Evolutionary conservation across 1,139 yeast genomes (phyloP).

Genomic region (Nematodospora anomalae): DNA sequence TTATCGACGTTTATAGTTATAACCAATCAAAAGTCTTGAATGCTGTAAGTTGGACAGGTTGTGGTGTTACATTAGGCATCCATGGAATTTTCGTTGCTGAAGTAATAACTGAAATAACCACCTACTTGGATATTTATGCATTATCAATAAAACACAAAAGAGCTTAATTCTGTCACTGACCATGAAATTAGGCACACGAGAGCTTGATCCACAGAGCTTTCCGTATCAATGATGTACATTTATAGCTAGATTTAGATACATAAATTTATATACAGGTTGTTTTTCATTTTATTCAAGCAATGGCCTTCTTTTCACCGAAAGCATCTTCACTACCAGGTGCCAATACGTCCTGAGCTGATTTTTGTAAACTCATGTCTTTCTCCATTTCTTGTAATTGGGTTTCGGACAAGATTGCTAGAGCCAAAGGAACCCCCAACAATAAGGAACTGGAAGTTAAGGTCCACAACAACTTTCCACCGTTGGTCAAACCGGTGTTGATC

Average conservation of each 20-base stretch:
- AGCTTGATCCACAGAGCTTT: too few species aligned
- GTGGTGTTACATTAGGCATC: conserved; percentile 74
- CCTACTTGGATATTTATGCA: conserved; percentile 82
- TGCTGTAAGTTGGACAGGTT: conserved; percentile 65
- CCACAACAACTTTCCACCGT: conserved; percentile 82
- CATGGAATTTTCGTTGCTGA: conserved; percentile 81
- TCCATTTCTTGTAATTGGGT: conserved; percentile 94
- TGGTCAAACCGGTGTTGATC: conserved; percentile 48
- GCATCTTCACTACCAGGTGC: conserved; percentile 73
- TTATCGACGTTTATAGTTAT: conserved; percentile 40
- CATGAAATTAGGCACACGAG: too few species aligned
- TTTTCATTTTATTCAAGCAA: background rate
- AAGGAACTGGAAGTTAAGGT: conserved; percentile 78
- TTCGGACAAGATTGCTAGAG: conserved; percentile 86
- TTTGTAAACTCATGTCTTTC: conserved; percentile 84
- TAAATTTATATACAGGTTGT: background rate
- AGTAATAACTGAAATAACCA: conserved; percentile 79
- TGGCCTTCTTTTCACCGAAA: conserved; percentile 31
- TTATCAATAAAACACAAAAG: conserved; percentile 80
- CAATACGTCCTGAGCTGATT: conserved; percentile 78
- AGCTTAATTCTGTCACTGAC: too few species aligned
- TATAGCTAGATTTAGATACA: too few species aligned
- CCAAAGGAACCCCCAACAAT: conserved; percentile 88
- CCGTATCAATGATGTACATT: too few species aligned
- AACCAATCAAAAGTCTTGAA: conserved; percentile 39